Base-by-base conservation (phyloP, 345 rosid species). In the Camelina neglecta region DNA sequence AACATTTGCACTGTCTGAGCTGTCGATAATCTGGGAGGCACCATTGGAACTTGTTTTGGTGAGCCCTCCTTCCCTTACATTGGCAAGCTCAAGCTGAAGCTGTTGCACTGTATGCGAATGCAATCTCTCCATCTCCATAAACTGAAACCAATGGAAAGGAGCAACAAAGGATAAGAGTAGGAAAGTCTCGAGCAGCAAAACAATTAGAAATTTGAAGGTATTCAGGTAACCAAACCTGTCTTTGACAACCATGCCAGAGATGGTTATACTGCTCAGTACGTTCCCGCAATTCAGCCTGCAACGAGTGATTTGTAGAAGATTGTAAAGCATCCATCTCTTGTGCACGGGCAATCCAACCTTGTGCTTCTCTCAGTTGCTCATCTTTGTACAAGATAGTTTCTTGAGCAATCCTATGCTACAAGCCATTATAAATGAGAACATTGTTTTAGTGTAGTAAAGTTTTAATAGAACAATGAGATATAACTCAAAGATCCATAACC, bases 291-390 rank as follows among this genome's bases (percentile, higher is more conserved):
- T 93, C 96, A 71, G 85, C 84, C 82, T 93, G 99, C 69, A 93
- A 81, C 1, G 90, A 81, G 61, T 89, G 92, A 65, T 83, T 88
- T 66, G 96, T 82, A 63, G 67, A 84, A 38, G 98, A 84, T 63
- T 93, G 98, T 80, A 91, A 79, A 36, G 84, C 93, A 86, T 90
- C 97, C 88, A 93, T 82, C 79, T 88, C 98, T 77, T 93, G 99
- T 65, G 83, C 89, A 42, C 93, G 96, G 11, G 90, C 60, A 78
- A 91, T 83, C 97, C 97, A 93, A 50, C 84, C 85, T 75, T 92
- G 92, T 8, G 87, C 87, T 75, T 88, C 90, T 74, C 88, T 88
- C 75, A 96, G 72, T 74, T 94, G 98, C 60, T 91, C 98, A 75
- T 96, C 98, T 83, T 86, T 96, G 83, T 82, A 86, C 67, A 87